Conservation (phyloP, 2,329 filamentous ascomycete species). For the Pleoardoris graminearum region DNA sequence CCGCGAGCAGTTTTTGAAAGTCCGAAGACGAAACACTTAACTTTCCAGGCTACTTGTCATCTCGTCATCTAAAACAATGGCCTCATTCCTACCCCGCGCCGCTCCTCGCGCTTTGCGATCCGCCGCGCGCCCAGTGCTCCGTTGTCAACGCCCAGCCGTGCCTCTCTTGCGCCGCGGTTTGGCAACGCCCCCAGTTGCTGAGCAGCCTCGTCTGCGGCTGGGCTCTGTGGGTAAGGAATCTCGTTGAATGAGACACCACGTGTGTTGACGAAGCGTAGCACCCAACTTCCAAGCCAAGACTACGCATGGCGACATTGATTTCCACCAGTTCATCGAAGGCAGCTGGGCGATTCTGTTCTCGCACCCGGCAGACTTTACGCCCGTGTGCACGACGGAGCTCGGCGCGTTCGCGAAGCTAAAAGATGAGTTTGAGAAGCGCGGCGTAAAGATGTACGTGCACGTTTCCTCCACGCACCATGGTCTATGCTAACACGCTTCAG, state of each 20-base stretch:
- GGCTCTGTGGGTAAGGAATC: conserved; percentile 42
- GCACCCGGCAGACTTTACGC: conserved; percentile 86
- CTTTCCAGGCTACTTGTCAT: not conserved
- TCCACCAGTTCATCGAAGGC: conserved; percentile 79
- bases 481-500: too few species aligned
- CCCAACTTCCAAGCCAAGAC: conserved; percentile 86
- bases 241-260: not conserved
- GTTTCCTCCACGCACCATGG: too few species aligned
- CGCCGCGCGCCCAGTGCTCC: conserved; percentile 30
- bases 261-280: conserved; percentile 50
- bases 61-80: conserved; percentile 10
- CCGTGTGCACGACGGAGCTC: conserved; percentile 94
- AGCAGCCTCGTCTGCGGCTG: conserved; percentile 50
- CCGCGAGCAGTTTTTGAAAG: not conserved
- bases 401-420: conserved; percentile 89
- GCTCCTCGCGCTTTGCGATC: conserved; percentile 40
- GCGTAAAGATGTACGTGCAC: conserved; percentile 92
- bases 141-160: conserved; percentile 28
- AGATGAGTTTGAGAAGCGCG: conserved; percentile 82
- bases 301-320: conserved; percentile 76
- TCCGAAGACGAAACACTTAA: not conserved
- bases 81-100: conserved; percentile 26
- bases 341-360: conserved; percentile 84
- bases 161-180: conserved; percentile 45
- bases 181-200: conserved; percentile 34